These are phyloP conservation scores for Rhizophora mangle DNA, from an alignment of 345 rosid genomes.

Conservation along the genomic window DNA sequence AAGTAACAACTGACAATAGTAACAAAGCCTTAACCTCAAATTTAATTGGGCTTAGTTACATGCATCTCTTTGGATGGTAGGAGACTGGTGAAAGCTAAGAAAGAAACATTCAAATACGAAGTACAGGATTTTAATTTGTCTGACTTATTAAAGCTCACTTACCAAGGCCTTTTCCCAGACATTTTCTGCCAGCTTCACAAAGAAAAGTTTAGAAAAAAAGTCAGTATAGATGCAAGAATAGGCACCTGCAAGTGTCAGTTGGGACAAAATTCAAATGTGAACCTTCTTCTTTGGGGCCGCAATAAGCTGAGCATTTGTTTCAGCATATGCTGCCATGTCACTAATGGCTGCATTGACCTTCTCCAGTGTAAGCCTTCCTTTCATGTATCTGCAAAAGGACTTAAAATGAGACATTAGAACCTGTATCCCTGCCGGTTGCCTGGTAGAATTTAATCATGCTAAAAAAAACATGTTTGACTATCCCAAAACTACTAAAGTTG, in stretches of 20 bases:
- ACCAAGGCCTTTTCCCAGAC: constrained; percentile 91
- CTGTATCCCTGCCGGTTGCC: neutral
- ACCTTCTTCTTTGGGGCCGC: constrained; percentile 88
- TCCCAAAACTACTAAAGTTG: no score
- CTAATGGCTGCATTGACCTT: constrained; percentile 87
- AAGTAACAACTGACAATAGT: neutral
- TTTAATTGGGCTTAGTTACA: neutral
- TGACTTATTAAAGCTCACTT: constrained; percentile 26
- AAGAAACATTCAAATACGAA: neutral
- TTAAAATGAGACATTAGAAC: neutral
- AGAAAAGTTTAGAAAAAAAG: neutral
- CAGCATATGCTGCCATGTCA: constrained; percentile 85
- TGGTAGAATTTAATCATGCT: no score
- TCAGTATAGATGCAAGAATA: constrained; percentile 20
- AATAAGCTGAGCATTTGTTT: constrained; percentile 76
- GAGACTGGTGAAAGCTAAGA: neutral
- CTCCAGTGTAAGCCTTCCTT: constrained; percentile 87
- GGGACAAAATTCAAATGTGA: neutral
- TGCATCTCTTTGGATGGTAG: no score
- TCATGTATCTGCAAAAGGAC: constrained; percentile 65
- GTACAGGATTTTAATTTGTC: neutral
- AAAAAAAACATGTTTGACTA: no score
- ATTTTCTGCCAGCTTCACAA: constrained; percentile 68
- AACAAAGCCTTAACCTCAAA: neutral
- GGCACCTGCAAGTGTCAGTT: constrained; percentile 4